Base-by-base conservation (phyloP, 768 basidiomycete genomes). In the Amanita jacksonii region DNA sequence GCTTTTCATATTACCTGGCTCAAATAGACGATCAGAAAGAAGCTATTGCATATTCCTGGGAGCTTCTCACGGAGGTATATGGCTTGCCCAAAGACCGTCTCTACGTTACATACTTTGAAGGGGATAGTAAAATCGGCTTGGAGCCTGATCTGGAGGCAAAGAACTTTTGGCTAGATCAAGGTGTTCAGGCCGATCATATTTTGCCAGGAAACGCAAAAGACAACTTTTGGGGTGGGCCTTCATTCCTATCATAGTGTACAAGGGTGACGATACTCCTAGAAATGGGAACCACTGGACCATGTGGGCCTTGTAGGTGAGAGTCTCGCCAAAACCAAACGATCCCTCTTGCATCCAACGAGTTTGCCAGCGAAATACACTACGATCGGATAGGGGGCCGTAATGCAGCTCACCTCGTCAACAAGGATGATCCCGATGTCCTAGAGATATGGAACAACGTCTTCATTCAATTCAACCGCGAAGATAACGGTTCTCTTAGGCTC, bases 401-500 rank as follows among this genome's bases (percentile, higher is more conserved):
- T 57, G 94, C 92, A 41, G 77, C 92, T 5, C 72, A 81, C 54
- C 79, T 96, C 37, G 96, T 99, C 52, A 98, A 99, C 61, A 73
- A 81, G 53, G 96, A 99, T 60, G 96, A 98, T 57, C 92, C 96
- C 1, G 82, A 93, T 50, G 96, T 99, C 6, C 74, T 99, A 46
- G 91, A 94, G 63, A 93, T 99, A 52, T 99, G 96, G 96, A 99
- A 99, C 69, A 97, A 96, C 60, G 96, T 99, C 45, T 99, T 97
- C 61, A 98, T 99, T 58, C 93, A 97, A 56, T 99, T 86, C 70
- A 98, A 99, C 60, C 86, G 96, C 37, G 94, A 98, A 62, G 76
- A 79, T 34, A 86, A 93, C 46, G 85, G 86, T 31, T 77, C 81
- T 15, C 74, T 99, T 12, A 79, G 75, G 41, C 48, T 76, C 1